Percentiles rank a stretch among this genome's conserved stretches.
Conservation (phyloP, 129 eudicot species). For the Oenanthe sinensis region DNA sequence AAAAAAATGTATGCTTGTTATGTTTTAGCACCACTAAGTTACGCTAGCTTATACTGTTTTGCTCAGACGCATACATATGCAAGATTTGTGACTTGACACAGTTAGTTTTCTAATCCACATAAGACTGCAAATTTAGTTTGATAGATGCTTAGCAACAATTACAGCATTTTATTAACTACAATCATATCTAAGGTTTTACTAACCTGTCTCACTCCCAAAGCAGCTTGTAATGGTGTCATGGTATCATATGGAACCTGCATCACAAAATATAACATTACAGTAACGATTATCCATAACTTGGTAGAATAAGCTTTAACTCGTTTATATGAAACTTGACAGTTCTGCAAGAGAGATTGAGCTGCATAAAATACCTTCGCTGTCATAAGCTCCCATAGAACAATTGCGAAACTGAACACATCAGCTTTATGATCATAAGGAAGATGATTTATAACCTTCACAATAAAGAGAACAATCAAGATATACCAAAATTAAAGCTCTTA, state of each 20-base stretch:
- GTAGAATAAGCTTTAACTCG: neutral
- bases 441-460: constrained; percentile 72
- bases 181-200: neutral
- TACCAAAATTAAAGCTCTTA: constrained; percentile 1
- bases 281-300: neutral
- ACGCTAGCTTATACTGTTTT: neutral
- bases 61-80: neutral
- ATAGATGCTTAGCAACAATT: neutral
- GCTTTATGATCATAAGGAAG: constrained; percentile 92
- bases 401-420: constrained; percentile 90
- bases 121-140: neutral
- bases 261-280: neutral
- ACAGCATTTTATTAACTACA: neutral
- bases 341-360: neutral
- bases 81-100: neutral
- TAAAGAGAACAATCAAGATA: constrained; percentile 4
- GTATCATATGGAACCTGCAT: constrained; percentile 82
- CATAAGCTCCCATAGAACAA: constrained; percentile 93
- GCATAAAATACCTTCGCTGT: constrained; percentile 62
- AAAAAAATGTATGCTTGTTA: neutral
- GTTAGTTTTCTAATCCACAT: neutral
- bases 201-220: constrained; percentile 97
- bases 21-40: neutral
- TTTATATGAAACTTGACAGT: neutral
- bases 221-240: constrained; percentile 98